Base-by-base conservation (phyloP, 2,329 filamentous ascomycete genomes). In the Aspergillus costaricaensis region DNA sequence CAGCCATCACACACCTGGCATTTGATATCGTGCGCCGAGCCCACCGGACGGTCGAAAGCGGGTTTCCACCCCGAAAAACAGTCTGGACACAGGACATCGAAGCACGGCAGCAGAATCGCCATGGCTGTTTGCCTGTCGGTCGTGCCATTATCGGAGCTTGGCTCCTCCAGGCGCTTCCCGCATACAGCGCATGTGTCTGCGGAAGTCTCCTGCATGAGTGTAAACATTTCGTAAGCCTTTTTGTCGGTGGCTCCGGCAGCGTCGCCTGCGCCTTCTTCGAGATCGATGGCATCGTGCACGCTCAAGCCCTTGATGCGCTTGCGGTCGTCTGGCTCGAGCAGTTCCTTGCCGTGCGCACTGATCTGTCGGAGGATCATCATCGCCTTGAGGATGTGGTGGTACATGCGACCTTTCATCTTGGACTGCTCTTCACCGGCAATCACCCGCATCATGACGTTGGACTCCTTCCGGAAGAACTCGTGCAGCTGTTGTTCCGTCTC, bases 331-430 rank as follows among this genome's bases (percentile, higher is more conserved):
- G 93, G 87, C 59, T 88, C 91, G 2, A 99, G 83, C 7, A 99
- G 84, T 62, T 98, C 94, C 65, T 90, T 90, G n/a, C 95, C 95
- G 73, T 97, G 94, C 1, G 93, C 95, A 72, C 93, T 97, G 55
- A 98, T 90, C 43, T 96, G 83, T 9, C 95, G 91, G 17, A 99
- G 85, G 30, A 94, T 89, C 66, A 96, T 84, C 70, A 99, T 96
- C 4, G 92, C 91, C 65, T 95, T 93, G 62, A 99, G 79, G 50
- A 99, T 95, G 68, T 96, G 91, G 50, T 95, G 93, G 71, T 96
- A 97, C n/a, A 91, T 90, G 67, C 89, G 91, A 44, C 93, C 94
- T 43, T 90, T 90, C 54, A 95, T 82, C 63, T 86, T 85, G 64
- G 86, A 88, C 55, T 85, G 86, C 66, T 84, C 82, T 68, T 87